Evolutionary conservation across 2,329 filamentous ascomycete species (phyloP).

Genomic region (Colletotrichum sansevieriae): DNA sequence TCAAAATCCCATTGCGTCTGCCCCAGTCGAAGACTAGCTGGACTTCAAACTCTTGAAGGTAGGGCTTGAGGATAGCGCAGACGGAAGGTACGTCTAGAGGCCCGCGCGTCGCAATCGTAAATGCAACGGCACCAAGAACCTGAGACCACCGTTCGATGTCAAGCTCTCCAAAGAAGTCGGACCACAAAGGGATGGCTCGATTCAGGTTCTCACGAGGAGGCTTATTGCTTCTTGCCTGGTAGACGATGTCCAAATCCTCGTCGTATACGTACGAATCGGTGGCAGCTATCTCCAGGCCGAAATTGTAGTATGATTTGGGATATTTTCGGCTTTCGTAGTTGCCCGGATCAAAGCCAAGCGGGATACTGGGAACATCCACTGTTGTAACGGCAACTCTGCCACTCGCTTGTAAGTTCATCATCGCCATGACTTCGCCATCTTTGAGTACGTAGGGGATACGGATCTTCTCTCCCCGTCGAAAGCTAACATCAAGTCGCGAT

Average conservation of each 20-base stretch:
- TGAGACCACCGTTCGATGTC: slow-evolving; percentile 74
- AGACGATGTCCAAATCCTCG: slow-evolving; percentile 60
- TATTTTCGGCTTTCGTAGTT: slow-evolving; percentile 79
- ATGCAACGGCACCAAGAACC: slow-evolving; percentile 72
- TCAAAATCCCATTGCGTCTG: slow-evolving; percentile 63
- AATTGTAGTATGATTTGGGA: slow-evolving; percentile 74
- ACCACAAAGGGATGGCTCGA: slow-evolving; percentile 77
- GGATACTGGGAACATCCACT: slow-evolving; percentile 70
- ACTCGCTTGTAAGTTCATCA: slow-evolving; percentile 74
- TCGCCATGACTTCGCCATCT: slow-evolving; percentile 75
- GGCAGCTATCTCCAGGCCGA: slow-evolving; percentile 70
- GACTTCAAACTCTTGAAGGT: slow-evolving; percentile 74
- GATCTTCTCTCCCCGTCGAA: slow-evolving; percentile 58
- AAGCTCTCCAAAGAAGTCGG: slow-evolving; percentile 73
- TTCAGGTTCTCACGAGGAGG: slow-evolving; percentile 58
- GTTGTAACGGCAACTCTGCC: slow-evolving; percentile 68
- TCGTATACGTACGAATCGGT: slow-evolving; percentile 70
- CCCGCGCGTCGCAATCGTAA: slow-evolving; percentile 73
- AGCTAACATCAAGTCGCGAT: slow-evolving; percentile 67
- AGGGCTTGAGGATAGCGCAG: slow-evolving; percentile 66
- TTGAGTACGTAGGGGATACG: slow-evolving; percentile 68
- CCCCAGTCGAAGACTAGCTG: slow-evolving; percentile 72
- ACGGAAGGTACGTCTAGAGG: slow-evolving; percentile 67
- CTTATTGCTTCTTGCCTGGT: slow-evolving; percentile 51
- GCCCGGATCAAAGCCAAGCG: slow-evolving; percentile 78